Percentiles rank a stretch among this genome's conserved stretches.
phyloP scores from a whole-genome alignment of 2,329 filamentous ascomycete species.

The Aspergillus sp. region DNA sequence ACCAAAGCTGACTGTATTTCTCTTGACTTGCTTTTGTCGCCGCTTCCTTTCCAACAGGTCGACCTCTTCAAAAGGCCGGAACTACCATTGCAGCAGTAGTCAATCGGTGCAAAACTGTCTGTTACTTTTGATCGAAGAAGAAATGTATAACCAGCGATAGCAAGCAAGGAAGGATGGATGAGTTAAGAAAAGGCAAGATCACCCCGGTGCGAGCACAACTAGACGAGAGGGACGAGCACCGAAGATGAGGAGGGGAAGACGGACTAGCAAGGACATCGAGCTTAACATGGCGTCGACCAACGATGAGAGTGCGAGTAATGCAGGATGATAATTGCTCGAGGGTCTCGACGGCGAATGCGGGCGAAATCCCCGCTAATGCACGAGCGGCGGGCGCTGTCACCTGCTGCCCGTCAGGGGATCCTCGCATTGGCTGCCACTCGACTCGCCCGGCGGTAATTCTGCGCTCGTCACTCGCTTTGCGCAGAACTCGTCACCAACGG shows the following conservation, averaged over 20 bases:
- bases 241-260: slow-evolving; percentile 9
- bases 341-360: slow-evolving; percentile 12
- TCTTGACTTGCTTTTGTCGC: neutral
- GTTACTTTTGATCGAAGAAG: neutral
- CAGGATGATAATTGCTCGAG: slow-evolving; percentile 3
- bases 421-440: slow-evolving; percentile 11
- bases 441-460: slow-evolving; percentile 11
- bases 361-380: slow-evolving; percentile 16
- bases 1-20: neutral
- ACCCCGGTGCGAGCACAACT: neutral
- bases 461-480: slow-evolving; percentile 10
- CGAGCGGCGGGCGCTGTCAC: slow-evolving; percentile 12
- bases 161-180: neutral
- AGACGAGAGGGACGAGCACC: neutral
- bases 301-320: neutral
- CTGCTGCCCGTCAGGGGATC: neutral
- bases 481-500: neutral
- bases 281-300: slow-evolving; percentile 10
- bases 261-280: neutral
- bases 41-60: neutral
- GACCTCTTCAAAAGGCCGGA: neutral
- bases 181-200: slow-evolving; percentile 5
- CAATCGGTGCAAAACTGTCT: neutral
- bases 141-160: neutral
- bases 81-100: neutral